These are phyloP conservation scores for Coemansia sp. DNA, from an alignment of 192 early-diverging fungal genomes.

Conservation along the genomic window DNA sequence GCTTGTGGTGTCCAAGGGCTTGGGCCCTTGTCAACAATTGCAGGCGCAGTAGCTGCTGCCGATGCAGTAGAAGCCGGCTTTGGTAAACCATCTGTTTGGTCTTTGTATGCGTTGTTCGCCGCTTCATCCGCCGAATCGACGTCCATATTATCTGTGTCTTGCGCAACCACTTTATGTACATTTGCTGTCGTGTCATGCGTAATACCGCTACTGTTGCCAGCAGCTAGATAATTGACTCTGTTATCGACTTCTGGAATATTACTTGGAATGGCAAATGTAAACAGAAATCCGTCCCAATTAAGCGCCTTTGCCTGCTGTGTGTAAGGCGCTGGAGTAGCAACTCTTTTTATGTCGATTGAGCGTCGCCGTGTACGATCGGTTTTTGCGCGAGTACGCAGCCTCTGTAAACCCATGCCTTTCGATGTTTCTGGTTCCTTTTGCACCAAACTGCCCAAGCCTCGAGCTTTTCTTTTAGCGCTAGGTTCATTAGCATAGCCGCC, in stretches of 20 bases:
- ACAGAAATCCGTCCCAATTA: background rate
- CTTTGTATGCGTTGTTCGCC: background rate
- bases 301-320: background rate
- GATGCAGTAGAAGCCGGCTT: background rate
- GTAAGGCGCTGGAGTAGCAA: background rate
- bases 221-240: background rate
- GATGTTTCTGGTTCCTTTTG: background rate
- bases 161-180: background rate
- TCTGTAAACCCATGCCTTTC: background rate
- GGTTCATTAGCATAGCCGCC: background rate
- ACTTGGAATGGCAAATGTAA: conserved; percentile 3
- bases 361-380: conserved; percentile 1
- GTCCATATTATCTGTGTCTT: background rate
- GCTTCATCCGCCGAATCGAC: conserved; percentile 3
- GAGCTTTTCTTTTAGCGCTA: background rate
- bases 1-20: background rate
- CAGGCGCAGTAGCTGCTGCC: background rate
- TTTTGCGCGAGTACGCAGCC: background rate
- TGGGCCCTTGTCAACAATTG: background rate
- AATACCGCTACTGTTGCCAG: background rate
- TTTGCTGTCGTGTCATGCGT: background rate
- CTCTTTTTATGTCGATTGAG: background rate
- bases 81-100: background rate
- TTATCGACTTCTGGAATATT: background rate
- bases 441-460: background rate